These are phyloP conservation scores for Melaleuca quinquenervia DNA, from an alignment of 345 rosid species.

Conservation along the genomic window DNA sequence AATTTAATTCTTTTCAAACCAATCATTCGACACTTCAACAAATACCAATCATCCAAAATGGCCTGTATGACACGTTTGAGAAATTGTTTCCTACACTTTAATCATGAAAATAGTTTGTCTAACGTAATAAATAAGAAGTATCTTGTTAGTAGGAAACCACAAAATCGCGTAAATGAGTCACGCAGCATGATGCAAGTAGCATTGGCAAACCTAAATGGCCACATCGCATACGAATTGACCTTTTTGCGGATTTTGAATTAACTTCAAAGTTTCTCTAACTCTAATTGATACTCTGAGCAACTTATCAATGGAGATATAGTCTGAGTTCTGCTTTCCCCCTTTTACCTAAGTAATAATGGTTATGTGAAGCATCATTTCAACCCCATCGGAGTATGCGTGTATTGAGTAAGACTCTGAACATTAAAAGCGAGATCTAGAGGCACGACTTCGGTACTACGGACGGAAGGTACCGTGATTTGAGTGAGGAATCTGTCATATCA, in stretches of 20 bases:
- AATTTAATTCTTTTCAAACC: no score
- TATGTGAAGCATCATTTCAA: background rate
- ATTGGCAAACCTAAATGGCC: background rate
- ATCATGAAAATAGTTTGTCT: background rate
- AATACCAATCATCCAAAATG: background rate
- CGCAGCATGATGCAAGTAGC: background rate
- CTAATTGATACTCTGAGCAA: background rate
- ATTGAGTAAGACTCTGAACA: background rate
- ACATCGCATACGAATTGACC: background rate
- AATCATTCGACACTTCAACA: no score
- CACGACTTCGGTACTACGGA: background rate
- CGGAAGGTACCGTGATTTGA: background rate
- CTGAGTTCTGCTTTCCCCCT: background rate
- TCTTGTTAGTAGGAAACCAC: background rate
- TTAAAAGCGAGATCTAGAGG: background rate
- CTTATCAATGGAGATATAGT: background rate
- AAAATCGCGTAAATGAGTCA: background rate
- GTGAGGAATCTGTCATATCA: background rate
- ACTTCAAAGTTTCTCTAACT: background rate
- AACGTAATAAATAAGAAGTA: background rate
- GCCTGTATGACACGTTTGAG: background rate
- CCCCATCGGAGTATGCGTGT: background rate
- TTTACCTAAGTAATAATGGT: background rate
- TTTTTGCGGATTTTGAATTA: background rate
- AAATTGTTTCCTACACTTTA: background rate